A percentile compares a stretch with the other conserved stretches of the same genome.
phyloP scores from a whole-genome alignment of 306 rosid genomes.

The Amphicarpaea edgeworthii region DNA sequence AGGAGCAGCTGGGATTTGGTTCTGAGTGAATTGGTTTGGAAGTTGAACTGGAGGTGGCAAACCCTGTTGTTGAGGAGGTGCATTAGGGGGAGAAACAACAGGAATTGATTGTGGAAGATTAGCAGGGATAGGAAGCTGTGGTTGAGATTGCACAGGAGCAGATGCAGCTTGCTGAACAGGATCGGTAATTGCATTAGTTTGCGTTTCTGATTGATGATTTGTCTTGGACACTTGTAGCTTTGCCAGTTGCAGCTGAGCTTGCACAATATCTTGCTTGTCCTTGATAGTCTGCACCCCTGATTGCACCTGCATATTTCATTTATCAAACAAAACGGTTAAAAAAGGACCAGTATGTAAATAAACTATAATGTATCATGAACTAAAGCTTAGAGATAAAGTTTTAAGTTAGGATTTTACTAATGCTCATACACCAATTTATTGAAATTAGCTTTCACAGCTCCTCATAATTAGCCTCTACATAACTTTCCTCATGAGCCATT shows the following conservation, averaged over 20 bases:
- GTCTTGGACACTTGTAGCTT: slow-evolving; percentile 65
- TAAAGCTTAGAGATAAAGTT: slow-evolving; percentile 2
- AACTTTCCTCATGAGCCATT: background rate
- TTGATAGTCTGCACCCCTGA: slow-evolving; percentile 72
- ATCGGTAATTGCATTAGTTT: slow-evolving; percentile 43
- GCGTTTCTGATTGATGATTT: slow-evolving; percentile 58
- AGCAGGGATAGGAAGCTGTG: slow-evolving; percentile 55
- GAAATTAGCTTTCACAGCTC: slow-evolving; percentile 10
- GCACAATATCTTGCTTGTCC: slow-evolving; percentile 74
- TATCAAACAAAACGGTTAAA: slow-evolving; percentile 39
- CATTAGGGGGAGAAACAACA: slow-evolving; percentile 63
- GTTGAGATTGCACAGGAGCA: slow-evolving; percentile 74
- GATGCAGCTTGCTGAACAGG: slow-evolving; percentile 61
- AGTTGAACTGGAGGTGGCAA: slow-evolving; percentile 61
- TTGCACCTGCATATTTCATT: slow-evolving; percentile 71
- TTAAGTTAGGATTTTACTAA: background rate
- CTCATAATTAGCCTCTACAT: slow-evolving; percentile 3
- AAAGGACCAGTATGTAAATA: slow-evolving; percentile 28
- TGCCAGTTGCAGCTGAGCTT: slow-evolving; percentile 70
- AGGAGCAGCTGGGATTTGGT: slow-evolving; percentile 64
- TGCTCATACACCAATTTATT: background rate
- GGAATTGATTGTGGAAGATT: slow-evolving; percentile 63
- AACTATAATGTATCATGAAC: slow-evolving; percentile 3
- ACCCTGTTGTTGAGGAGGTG: slow-evolving; percentile 70
- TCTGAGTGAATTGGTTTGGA: slow-evolving; percentile 71